phyloP scores from a whole-genome alignment of 1,284 basidiomycete species.

The Paramarasmius palmivorus region DNA sequence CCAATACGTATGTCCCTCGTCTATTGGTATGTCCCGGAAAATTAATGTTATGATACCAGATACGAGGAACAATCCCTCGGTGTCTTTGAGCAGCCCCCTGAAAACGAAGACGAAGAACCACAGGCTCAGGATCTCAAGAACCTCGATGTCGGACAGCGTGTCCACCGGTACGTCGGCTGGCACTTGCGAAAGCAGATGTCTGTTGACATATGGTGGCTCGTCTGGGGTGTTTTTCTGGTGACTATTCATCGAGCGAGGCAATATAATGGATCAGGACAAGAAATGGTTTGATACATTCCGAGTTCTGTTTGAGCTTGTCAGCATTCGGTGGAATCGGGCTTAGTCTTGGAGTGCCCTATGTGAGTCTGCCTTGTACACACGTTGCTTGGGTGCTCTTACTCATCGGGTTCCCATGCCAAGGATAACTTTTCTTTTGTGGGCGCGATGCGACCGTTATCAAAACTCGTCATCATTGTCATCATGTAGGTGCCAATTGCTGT shows the following conservation, averaged over 20 bases:
- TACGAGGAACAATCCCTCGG: conserved; percentile 73
- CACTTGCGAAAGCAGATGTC: conserved; percentile 70
- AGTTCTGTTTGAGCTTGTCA: conserved; percentile 60
- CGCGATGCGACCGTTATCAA: conserved; percentile 66
- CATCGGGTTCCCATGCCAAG: conserved; percentile 23
- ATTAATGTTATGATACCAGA: conserved; percentile 22
- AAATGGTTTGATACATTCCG: conserved; percentile 71
- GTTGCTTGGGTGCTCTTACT: neutral
- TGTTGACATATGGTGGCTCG: conserved; percentile 60
- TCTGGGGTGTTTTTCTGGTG: conserved; percentile 63
- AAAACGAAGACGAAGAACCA: conserved; percentile 50
- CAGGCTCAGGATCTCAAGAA: conserved; percentile 37
- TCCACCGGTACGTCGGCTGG: conserved; percentile 45
- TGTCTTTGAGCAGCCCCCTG: conserved; percentile 55
- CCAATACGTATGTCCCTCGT: conserved; percentile 67
- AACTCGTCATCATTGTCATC: conserved; percentile 71
- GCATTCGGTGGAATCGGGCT: conserved; percentile 74
- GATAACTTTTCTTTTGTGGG: conserved; percentile 68
- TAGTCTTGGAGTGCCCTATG: conserved; percentile 65
- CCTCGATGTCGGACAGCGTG: conserved; percentile 41
- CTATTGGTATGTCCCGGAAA: neutral
- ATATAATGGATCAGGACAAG: conserved; percentile 54
- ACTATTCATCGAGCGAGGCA: conserved; percentile 69
- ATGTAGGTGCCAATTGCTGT: conserved; percentile 49
- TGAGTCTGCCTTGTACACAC: conserved; percentile 23